Evolutionary conservation across 202 grass and related monocot genomes (phyloP).

Genomic region (Panicum hallii): DNA sequence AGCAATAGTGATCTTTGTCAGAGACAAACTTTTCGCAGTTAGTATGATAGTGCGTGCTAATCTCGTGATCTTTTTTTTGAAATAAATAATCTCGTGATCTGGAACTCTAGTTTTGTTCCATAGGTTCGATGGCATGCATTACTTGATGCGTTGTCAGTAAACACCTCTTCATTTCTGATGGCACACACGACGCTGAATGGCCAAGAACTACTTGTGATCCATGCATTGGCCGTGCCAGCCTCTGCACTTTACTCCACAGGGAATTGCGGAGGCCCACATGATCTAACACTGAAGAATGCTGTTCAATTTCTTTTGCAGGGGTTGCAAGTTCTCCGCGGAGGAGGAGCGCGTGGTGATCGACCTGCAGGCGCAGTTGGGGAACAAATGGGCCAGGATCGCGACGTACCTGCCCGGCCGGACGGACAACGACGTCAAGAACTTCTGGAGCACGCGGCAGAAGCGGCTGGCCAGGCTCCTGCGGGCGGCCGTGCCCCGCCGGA

Average conservation of each 20-base stretch:
- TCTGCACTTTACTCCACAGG: too few relatives aligned
- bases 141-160: background rate
- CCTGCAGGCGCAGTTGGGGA: slow-evolving; percentile 63
- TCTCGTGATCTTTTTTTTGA: too few relatives aligned
- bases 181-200: too few relatives aligned
- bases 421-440: slow-evolving; percentile 90
- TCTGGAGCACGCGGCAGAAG: slow-evolving; percentile 83
- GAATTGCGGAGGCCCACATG: background rate
- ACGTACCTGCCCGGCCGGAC: slow-evolving; percentile 67
- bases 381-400: slow-evolving; percentile 81
- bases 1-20: too few relatives aligned
- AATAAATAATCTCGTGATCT: too few relatives aligned
- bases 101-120: too few relatives aligned
- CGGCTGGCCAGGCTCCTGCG: slow-evolving; percentile 51
- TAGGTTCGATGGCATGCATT: background rate
- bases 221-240: background rate
- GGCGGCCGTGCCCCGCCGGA: slow-evolving; percentile 3
- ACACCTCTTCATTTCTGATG: background rate
- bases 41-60: too few relatives aligned
- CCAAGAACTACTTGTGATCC: too few relatives aligned
- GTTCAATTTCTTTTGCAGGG: slow-evolving; percentile 34
- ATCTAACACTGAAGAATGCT: slow-evolving; percentile 1
- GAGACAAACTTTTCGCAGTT: too few relatives aligned
- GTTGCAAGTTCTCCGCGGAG: slow-evolving; percentile 64
- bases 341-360: slow-evolving; percentile 67